Percentiles rank a stretch among this genome's conserved stretches.
These are phyloP conservation scores for Xylariaceae sp. DNA, from an alignment of 2,329 filamentous ascomycete genomes.

Conservation along the genomic window DNA sequence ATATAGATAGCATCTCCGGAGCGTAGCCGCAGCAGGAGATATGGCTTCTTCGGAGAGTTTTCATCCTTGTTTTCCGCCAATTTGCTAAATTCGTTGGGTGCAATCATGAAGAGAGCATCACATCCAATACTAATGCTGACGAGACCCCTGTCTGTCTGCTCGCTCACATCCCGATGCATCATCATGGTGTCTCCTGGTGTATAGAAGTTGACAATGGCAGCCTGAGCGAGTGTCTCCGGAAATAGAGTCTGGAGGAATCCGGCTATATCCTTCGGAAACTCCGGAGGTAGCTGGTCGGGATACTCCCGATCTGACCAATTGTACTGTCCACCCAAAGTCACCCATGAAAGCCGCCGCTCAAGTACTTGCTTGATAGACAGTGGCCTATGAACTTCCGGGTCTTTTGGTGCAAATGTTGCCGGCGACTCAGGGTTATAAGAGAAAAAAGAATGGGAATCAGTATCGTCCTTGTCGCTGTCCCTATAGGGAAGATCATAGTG, in stretches of 20 bases:
- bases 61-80: slow-evolving; percentile 1
- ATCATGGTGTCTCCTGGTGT: slow-evolving; percentile 85
- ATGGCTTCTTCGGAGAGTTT: slow-evolving; percentile 39
- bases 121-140: slow-evolving; percentile 87
- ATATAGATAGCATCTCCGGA: slow-evolving; percentile 92
- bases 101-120: slow-evolving; percentile 82
- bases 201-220: slow-evolving; percentile 93
- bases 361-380: slow-evolving; percentile 67
- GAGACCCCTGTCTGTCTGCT: slow-evolving; percentile 71
- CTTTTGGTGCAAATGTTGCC: slow-evolving; percentile 61
- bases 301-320: slow-evolving; percentile 90
- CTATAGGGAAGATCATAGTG: slow-evolving; percentile 69
- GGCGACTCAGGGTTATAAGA: slow-evolving; percentile 45
- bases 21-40: slow-evolving; percentile 61
- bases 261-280: slow-evolving; percentile 71
- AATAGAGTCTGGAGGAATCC: slow-evolving; percentile 66
- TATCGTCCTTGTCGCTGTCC: slow-evolving; percentile 12
- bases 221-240: slow-evolving; percentile 72
- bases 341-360: slow-evolving; percentile 81
- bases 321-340: slow-evolving; percentile 92
- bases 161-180: slow-evolving; percentile 90
- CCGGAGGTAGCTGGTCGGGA: slow-evolving; percentile 61
- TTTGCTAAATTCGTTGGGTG: slow-evolving; percentile 45
- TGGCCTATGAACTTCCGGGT: slow-evolving; percentile 69
- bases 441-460: slow-evolving; percentile 49